Evolutionary conservation across 495 filamentous ascomycete genomes (phyloP).

Genomic region (Neurospora pannonica): DNA sequence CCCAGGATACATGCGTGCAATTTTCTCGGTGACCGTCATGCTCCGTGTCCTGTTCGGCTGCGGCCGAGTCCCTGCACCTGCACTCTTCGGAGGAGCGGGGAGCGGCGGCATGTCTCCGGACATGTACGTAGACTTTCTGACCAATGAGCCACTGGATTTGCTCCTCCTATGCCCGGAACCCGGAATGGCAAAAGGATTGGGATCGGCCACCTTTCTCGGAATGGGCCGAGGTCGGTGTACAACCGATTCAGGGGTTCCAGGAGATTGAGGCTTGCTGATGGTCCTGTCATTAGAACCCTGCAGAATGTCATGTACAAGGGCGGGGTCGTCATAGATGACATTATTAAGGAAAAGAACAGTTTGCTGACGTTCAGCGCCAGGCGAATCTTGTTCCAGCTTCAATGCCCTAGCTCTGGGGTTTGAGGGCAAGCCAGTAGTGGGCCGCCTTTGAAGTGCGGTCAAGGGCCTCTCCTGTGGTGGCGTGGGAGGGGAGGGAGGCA

Average conservation of each 20-base stretch:
- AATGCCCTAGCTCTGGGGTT: constrained; percentile 39
- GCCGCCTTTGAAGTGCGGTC: constrained; percentile 35
- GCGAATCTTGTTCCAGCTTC: constrained; percentile 19
- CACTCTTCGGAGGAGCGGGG: constrained; percentile 35
- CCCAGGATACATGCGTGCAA: constrained; percentile 36
- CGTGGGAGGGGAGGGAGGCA: constrained; percentile 21
- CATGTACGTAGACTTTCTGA: constrained; percentile 35
- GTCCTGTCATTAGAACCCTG: constrained; percentile 23
- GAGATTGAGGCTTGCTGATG: constrained; percentile 11
- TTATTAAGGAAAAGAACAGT: constrained; percentile 46
- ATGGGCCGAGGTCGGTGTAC: constrained; percentile 45
- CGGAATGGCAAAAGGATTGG: constrained; percentile 19
- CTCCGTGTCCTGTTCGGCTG: constrained; percentile 41
- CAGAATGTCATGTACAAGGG: constrained; percentile 35
- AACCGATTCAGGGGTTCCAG: constrained; percentile 26
- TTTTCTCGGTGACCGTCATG: constrained; percentile 46
- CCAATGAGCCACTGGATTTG: constrained; percentile 35
- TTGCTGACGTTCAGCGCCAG: constrained; percentile 23
- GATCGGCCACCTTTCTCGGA: constrained; percentile 34
- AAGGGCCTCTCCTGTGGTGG: constrained; percentile 25
- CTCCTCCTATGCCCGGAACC: constrained; percentile 28
- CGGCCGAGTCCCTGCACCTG: constrained; percentile 18
- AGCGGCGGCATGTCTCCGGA: constrained; percentile 21
- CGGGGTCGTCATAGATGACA: constrained; percentile 40
- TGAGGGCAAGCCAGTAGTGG: constrained; percentile 39